phyloP scores from a whole-genome alignment of 2,329 filamentous ascomycete species.

The Epichloe festucae region DNA sequence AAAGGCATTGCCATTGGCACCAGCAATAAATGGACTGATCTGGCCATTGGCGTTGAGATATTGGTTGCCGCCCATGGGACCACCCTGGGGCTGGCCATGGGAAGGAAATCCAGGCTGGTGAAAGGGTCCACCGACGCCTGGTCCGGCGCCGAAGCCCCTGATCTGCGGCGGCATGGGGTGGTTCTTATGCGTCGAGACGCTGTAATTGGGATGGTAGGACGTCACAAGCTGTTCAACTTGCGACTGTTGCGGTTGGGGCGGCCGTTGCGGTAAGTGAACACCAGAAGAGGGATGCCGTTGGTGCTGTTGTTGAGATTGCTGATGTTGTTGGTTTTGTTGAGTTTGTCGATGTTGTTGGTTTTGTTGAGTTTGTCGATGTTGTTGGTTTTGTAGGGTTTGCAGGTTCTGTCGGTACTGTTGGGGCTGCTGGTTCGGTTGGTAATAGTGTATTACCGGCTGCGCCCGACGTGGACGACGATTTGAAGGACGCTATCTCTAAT shows the following conservation, averaged over 20 bases:
- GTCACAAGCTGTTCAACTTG: not conserved
- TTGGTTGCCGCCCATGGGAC: constrained; percentile 50
- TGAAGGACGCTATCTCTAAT: constrained; percentile 14
- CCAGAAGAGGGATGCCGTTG: not conserved
- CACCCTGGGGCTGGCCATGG: constrained; percentile 36
- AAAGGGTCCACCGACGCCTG: constrained; percentile 26
- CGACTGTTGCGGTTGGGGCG: not conserved
- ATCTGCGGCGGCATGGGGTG: constrained; percentile 25
- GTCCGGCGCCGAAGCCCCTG: constrained; percentile 25
- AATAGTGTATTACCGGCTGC: not conserved
- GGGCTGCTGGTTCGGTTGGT: not conserved
- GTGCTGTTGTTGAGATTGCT: not conserved
- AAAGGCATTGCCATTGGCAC: constrained; percentile 40
- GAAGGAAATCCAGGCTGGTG: constrained; percentile 38
- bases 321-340: not conserved
- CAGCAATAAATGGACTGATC: constrained; percentile 55
- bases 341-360: not conserved
- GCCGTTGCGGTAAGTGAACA: not conserved
- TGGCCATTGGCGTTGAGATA: constrained; percentile 59
- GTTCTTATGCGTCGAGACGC: not conserved
- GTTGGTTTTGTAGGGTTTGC: not conserved
- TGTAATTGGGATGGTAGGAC: not conserved
- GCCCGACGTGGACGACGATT: not conserved
- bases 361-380: not conserved
- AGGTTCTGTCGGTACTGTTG: not conserved